Conservation (phyloP, 257 asterid species). For the Thymus quinquecostatus region DNA sequence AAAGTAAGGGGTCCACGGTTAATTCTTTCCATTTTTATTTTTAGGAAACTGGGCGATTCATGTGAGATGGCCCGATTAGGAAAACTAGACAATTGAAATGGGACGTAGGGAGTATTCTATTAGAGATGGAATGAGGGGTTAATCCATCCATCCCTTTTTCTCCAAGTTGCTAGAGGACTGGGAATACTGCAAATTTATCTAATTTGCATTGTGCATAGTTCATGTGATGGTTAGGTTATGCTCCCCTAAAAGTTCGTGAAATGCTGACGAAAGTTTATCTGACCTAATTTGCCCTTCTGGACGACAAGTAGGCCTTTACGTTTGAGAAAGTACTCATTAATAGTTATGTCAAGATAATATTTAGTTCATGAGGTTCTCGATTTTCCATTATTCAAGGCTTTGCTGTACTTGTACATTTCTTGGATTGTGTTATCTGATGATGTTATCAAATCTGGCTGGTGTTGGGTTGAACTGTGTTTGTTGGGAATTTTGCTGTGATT, state of each 20-base stretch:
- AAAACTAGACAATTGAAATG: no score
- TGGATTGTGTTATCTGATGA: neutral
- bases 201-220: neutral
- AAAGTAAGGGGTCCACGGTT: no score
- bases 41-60: no score
- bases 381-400: neutral
- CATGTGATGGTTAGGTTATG: neutral
- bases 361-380: neutral
- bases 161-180: neutral
- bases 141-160: neutral
- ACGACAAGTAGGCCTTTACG: no score
- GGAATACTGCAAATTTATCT: neutral
- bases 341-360: neutral
- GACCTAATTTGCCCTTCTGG: constrained; percentile 6
- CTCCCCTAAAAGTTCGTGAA: neutral
- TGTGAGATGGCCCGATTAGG: no score
- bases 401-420: neutral
- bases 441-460: neutral
- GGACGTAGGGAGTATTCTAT: no score
- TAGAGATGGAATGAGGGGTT: neutral
- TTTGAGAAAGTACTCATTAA: neutral
- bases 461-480: neutral
- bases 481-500: constrained; percentile 3
- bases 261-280: neutral
- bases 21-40: no score